Base-by-base conservation (phyloP, 495 filamentous ascomycete species). In the Neurospora pannonica region DNA sequence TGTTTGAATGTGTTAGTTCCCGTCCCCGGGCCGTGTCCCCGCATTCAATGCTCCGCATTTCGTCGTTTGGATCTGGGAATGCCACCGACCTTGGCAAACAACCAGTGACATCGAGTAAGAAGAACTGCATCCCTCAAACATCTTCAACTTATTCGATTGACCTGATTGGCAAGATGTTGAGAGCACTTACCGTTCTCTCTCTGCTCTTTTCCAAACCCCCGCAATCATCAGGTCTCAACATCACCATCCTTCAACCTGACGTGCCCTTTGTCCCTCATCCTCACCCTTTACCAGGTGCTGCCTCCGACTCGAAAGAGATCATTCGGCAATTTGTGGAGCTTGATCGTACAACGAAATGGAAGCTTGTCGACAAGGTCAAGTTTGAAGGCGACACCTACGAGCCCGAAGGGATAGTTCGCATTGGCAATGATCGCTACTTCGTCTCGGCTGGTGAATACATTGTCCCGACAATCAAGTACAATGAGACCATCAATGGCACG, bases 321-420 rank as follows among this genome's bases (percentile, higher is more conserved):
- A 78, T 83, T 9, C 38, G 77, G 34, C 76, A 78, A 28, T 82
- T 84, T 38, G 28, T 73, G 6, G 74, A 72, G 8, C 76, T 84
- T 8, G 74, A 72, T 70, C 79, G 79, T 21, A 78, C 78, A 9
- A 82, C 81, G 0, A 54, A 31, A 28, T 84, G 81, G 82, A 78
- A 74, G 4, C 73, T 84, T 11, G 74, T 85, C 10, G 78, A 78
- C 4, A 81, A 79, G 62, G 73, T 80, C 71, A 62, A 62, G 13
- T 78, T 84, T n/a, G 75, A 84, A 62, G 82, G 81, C 28, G 77
- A 84, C 69, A 82, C 81, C 7, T 83, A 78, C 43, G 81, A 83
- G 74, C 82, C 81, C 9, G 82, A 85, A 70, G 79, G 83, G 3
- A 79, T 84, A 19, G 76, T 79, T 17, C 80, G 78, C 40, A 24